Conservation (phyloP, 129 eudicot species). For the Logfia minima region DNA sequence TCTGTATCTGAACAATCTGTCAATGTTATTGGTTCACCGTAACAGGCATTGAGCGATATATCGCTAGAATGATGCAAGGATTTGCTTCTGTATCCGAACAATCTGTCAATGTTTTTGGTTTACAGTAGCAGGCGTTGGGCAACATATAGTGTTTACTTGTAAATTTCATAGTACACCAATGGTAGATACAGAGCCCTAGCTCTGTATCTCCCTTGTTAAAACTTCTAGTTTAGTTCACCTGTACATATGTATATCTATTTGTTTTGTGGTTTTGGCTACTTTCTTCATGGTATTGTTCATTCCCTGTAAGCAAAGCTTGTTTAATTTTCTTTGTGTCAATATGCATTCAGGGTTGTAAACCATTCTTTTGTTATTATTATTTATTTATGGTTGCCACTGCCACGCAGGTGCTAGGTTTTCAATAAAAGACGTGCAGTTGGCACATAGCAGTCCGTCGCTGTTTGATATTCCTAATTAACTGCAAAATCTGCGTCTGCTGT, state of each 20-base stretch:
- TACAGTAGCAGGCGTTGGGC: background rate
- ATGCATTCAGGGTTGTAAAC: too few species aligned
- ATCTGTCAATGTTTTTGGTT: background rate
- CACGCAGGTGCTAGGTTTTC: too few species aligned
- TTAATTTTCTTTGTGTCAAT: too few species aligned
- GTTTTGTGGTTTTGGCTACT: background rate
- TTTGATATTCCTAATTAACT: too few species aligned
- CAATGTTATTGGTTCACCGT: background rate
- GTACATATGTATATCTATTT: constrained; percentile 19
- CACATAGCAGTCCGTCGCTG: too few species aligned
- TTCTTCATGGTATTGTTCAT: constrained; percentile 4
- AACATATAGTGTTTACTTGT: constrained; percentile 10
- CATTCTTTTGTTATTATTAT: too few species aligned
- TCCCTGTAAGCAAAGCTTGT: background rate
- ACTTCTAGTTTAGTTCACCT: background rate
- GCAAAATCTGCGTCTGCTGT: too few species aligned
- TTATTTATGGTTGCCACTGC: too few species aligned
- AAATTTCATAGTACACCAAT: constrained; percentile 22
- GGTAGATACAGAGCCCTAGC: background rate
- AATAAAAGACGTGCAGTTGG: too few species aligned
- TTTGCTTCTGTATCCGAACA: constrained; percentile 44
- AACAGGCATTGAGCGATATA: background rate
- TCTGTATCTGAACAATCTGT: constrained; percentile 36
- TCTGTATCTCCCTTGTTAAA: constrained; percentile 13
- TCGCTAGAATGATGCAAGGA: constrained; percentile 53